Evolutionary conservation across 345 rosid genomes (phyloP).

Genomic region (Erodium maritimum): DNA sequence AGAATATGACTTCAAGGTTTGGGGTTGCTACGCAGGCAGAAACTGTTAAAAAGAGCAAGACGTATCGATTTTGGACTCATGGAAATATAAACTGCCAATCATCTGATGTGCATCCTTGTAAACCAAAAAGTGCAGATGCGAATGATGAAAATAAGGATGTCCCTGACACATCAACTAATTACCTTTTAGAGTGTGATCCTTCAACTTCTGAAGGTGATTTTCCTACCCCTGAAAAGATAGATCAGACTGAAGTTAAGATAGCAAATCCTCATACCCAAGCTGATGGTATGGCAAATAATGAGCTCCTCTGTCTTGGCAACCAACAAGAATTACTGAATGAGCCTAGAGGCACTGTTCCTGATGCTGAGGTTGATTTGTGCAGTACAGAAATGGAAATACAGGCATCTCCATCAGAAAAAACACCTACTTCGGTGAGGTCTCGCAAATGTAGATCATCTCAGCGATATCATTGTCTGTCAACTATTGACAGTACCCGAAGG

Average conservation of each 20-base stretch:
- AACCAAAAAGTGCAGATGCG: slow-evolving; percentile 18
- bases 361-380: slow-evolving; percentile 21
- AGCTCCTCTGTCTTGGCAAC: slow-evolving; percentile 20
- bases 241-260: slow-evolving; percentile 22
- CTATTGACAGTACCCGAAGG: slow-evolving; percentile 61
- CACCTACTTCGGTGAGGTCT: slow-evolving; percentile 17
- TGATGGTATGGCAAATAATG: slow-evolving; percentile 18
- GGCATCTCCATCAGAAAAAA: slow-evolving; percentile 25
- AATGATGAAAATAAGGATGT: slow-evolving; percentile 20
- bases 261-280: slow-evolving; percentile 21
- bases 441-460: slow-evolving; percentile 27
- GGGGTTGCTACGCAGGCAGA: slow-evolving; percentile 72
- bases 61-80: slow-evolving; percentile 69
- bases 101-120: slow-evolving; percentile 31
- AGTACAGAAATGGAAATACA: slow-evolving; percentile 18
- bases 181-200: slow-evolving; percentile 21
- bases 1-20: slow-evolving; percentile 50
- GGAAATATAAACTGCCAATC: slow-evolving; percentile 30
- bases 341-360: slow-evolving; percentile 19
- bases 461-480: slow-evolving; percentile 25
- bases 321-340: slow-evolving; percentile 25
- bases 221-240: slow-evolving; percentile 25
- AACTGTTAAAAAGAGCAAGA: slow-evolving; percentile 50
- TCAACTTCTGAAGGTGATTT: slow-evolving; percentile 26
- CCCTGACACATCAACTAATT: slow-evolving; percentile 23